Percentiles rank a stretch among this genome's conserved stretches.
phyloP scores from a whole-genome alignment of 2,329 filamentous ascomycete genomes.

The Phyllosticta citribraziliensis region DNA sequence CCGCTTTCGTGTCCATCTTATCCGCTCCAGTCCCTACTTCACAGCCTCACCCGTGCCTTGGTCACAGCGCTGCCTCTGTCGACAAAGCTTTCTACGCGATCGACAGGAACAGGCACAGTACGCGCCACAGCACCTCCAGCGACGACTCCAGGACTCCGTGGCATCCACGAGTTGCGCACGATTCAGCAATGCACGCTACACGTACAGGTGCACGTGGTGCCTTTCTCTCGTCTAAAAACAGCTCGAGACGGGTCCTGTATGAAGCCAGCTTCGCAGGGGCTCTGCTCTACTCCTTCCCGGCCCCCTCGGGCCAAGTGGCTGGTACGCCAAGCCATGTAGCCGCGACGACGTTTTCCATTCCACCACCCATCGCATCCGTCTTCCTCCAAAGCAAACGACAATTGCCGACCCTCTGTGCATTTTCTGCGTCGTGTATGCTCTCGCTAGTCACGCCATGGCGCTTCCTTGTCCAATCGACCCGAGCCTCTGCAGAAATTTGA shows the following conservation, averaged over 20 bases:
- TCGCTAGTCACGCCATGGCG: not conserved
- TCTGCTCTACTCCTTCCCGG: not conserved
- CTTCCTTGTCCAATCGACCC: not conserved
- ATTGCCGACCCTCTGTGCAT: not conserved
- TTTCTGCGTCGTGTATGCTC: not conserved
- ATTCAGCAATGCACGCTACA: not conserved
- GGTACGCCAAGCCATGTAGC: not conserved
- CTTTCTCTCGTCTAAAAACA: not conserved
- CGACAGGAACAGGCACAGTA: not conserved
- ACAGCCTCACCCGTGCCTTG: not conserved
- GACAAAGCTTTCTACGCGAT: not conserved
- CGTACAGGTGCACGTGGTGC: not conserved
- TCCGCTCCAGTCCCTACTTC: too few species aligned
- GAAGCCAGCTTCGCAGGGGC: not conserved
- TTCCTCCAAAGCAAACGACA: not conserved
- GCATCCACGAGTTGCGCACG: not conserved
- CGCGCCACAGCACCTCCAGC: not conserved
- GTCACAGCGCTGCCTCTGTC: not conserved
- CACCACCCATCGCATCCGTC: not conserved
- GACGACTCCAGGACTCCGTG: not conserved
- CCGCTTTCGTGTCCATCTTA: not conserved
- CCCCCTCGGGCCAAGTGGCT: not conserved
- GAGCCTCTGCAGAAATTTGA: not conserved
- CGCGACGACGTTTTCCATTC: not conserved
- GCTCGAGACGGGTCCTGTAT: not conserved